These are phyloP conservation scores for Pichia eremophila DNA, from an alignment of 805 yeast species.

Conservation along the genomic window DNA sequence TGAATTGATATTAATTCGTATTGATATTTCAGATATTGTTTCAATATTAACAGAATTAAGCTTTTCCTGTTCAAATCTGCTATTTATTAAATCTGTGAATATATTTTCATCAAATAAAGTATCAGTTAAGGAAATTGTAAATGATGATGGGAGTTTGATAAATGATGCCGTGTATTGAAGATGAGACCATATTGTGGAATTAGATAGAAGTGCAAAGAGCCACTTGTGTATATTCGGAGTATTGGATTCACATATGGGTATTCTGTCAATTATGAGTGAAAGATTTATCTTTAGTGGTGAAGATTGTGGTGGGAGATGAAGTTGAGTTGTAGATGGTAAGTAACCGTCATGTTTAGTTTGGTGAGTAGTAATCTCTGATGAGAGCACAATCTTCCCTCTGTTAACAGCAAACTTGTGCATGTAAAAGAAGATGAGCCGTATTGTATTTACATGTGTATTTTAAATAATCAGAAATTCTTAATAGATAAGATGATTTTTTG, in stretches of 20 bases:
- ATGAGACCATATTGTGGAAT: constrained; percentile 1
- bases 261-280: neutral
- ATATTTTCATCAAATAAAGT: neutral
- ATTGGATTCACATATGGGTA: neutral
- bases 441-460: too few species aligned
- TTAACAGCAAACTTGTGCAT: too few species aligned
- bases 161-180: neutral
- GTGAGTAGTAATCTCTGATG: too few species aligned
- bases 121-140: constrained; percentile 2
- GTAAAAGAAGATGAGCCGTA: too few species aligned
- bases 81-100: constrained; percentile 7
- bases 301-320: too few species aligned
- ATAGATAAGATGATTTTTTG: neutral
- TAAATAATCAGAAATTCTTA: too few species aligned
- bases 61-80: constrained; percentile 5
- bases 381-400: too few species aligned
- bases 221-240: constrained; percentile 1
- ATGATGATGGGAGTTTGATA: neutral
- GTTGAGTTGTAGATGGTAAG: too few species aligned
- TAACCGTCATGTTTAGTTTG: too few species aligned
- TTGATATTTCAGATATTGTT: neutral
- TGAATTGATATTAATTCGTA: constrained; percentile 2
- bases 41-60: constrained; percentile 6
- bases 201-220: neutral
- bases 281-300: neutral